Conservation (phyloP, 345 rosid genomes). For the Litchi chinensis region DNA sequence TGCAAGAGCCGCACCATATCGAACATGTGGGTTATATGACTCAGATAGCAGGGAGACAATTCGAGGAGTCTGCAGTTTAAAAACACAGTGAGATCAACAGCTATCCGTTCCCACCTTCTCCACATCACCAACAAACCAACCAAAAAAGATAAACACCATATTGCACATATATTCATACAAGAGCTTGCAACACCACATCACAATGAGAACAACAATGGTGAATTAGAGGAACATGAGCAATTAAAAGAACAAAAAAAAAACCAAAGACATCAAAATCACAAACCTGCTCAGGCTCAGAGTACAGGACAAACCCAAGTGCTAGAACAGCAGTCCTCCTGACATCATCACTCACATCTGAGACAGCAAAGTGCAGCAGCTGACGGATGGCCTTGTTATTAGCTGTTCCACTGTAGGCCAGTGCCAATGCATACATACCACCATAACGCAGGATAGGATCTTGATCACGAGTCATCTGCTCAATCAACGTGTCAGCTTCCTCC, state of each 20-base stretch:
- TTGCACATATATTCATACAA: neutral
- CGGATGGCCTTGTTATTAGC: conserved; percentile 99
- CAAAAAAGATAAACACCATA: neutral
- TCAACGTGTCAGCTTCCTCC: conserved; percentile 98
- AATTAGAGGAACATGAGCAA: neutral
- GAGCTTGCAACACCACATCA: conserved; percentile 1
- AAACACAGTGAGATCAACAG: conserved; percentile 16
- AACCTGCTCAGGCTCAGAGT: conserved; percentile 98
- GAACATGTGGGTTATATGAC: conserved; percentile 98
- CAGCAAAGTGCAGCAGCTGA: conserved; percentile 98
- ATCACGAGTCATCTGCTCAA: conserved; percentile 98
- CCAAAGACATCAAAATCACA: conserved; percentile 1
- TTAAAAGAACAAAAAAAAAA: neutral
- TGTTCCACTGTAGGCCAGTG: conserved; percentile 96
- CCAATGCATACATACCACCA: conserved; percentile 99
- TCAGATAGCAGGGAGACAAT: conserved; percentile 95
- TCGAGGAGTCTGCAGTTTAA: conserved; percentile 80
- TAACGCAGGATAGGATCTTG: conserved; percentile 98
- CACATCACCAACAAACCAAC: neutral
- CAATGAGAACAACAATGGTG: conserved; percentile 5
- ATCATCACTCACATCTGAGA: conserved; percentile 97
- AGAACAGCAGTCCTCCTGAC: conserved; percentile 98
- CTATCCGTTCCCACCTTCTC: neutral
- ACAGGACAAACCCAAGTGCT: conserved; percentile 97
- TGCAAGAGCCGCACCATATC: conserved; percentile 99